Evolutionary conservation across 208 protist genomes (phyloP), one percentile per base, ranked within the genome.

Genomic region (Porcisia hertigi): DNA sequence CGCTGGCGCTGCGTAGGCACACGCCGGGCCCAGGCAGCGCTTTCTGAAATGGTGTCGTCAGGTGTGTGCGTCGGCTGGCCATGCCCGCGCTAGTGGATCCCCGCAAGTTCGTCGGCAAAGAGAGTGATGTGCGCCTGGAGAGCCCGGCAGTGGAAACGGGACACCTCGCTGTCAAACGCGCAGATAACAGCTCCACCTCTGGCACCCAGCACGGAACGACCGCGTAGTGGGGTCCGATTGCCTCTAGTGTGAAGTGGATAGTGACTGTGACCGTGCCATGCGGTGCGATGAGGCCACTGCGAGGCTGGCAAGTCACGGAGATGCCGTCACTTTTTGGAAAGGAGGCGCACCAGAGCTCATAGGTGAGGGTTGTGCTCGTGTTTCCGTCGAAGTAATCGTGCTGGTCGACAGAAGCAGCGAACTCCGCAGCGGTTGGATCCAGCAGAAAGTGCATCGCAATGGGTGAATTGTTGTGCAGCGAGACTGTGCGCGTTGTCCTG

Each of bases 391-490:
- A 9, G 16, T 60, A 47, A 12, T 45, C 55, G 30, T 47, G 49
- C 25, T 80, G 45, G n/a, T 58, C 69, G 60, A 84, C 47, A 39
- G 74, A 80, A 18, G 60, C 58, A 18, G 45, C 76, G 62, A 78
- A 85, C 74, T 94, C 90, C 18, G 69, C 80, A 45, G 72, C 71
- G 7, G 78, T 88, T 2, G 93, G 90, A 73, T 97, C 89, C 41
- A 94, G 86, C 47, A 82, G 60, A 62, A 95, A 97, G 77, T 92
- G 86, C 41, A 97, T 77, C 54, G 79, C 76, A 20, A 87, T 88
- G 9, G 90, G 84, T 0, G 90, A 94, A 62, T 80, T 83, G 80
- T 96, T 97, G 64, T 86, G 86, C 84, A 97, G 77, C 30, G 83
- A 88, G 23, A 95, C 85, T 41, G 86, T 86, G 25, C 93, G 90